Percentiles rank a stretch among this genome's conserved stretches.
These are phyloP conservation scores for Abrus pulchellus DNA, from an alignment of 306 rosid genomes.

Conservation along the genomic window DNA sequence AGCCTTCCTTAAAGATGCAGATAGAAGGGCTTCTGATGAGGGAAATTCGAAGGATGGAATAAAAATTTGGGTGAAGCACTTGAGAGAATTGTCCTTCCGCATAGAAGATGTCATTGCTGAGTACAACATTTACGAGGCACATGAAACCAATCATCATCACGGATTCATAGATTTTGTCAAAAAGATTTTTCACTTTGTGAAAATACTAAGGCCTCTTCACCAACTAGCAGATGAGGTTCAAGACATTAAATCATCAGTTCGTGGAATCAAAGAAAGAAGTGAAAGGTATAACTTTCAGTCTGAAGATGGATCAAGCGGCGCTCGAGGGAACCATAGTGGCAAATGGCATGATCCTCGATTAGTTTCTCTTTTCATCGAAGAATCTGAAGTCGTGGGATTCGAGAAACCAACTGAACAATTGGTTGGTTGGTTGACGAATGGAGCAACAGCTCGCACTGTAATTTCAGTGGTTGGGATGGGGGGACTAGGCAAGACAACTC, in stretches of 20 bases:
- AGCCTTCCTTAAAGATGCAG: constrained; percentile 43
- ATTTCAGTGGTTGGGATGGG: constrained; percentile 21
- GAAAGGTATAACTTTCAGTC: neutral
- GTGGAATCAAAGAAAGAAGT: neutral
- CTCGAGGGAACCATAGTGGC: neutral
- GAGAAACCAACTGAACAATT: neutral
- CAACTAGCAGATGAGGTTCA: neutral
- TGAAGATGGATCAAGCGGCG: neutral
- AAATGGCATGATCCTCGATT: neutral
- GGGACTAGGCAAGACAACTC: constrained; percentile 33
- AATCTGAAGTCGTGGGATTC: constrained; percentile 10
- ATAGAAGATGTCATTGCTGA: constrained; percentile 32
- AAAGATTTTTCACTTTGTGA: neutral
- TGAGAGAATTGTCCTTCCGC: constrained; percentile 33
- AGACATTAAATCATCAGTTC: neutral
- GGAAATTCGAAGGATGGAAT: constrained; percentile 6
- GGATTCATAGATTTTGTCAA: neutral
- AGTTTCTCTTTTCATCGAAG: neutral
- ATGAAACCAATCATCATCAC: neutral
- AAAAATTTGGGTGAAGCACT: constrained; percentile 43
- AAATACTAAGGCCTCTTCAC: neutral
- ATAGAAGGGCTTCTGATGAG: constrained; percentile 37
- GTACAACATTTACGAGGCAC: neutral
- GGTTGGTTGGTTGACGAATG: neutral
- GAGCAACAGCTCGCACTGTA: neutral